Evolutionary conservation across 2,329 filamentous ascomycete genomes (phyloP), one percentile per base, ranked within the genome.

Genomic region (Diaporthe sp.): DNA sequence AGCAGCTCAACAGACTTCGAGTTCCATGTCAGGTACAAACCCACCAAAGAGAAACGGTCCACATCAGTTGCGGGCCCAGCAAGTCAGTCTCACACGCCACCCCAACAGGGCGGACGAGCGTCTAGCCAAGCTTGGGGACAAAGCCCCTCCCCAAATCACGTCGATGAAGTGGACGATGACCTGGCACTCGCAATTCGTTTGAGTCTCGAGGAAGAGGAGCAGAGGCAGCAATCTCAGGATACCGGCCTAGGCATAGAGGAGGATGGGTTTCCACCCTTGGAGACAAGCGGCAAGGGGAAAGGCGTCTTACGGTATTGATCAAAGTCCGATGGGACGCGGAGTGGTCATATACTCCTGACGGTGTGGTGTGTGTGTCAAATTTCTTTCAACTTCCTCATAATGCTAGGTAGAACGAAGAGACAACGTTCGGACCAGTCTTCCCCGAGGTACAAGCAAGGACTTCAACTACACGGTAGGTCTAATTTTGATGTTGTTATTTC

Each of bases 171-270:
- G 0, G 90, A 92, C 61, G 89, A 90, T 70, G 92, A 93, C 78
- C 78, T 93, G 62, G 90, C 91, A 72, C 84, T 92, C 49, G 92
- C 92, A 3, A 81, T 93, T 67, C 87, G 87, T 76, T 83, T 93
- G 31, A 93, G 92, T 78, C 84, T 92, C 78, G 87, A 89, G 57
- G 90, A 92, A 77, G 87, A 89, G 73, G 82, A 86, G 78, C 84
- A 82, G 31, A 80, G 83, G n/a, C 71, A 75, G 42, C 81, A 82
- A 75, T 65, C 71, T 55, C 53, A 76, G 46, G 42, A 34, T 39
- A 75, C 78, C 49, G 79, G 78, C 6, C 42, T 73, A 12, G 76
- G 73, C n/a, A 67, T 79, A 44, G 76, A 80, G 31, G 77, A 78
- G 28, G 79, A 83, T 28, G 82, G 82, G 53, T 84, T 82, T 72